Percentiles rank a stretch among this genome's conserved stretches.
Evolutionary conservation across 176 grass and related monocot species (phyloP).

Genomic region (Urochloa ruziziensis): DNA sequence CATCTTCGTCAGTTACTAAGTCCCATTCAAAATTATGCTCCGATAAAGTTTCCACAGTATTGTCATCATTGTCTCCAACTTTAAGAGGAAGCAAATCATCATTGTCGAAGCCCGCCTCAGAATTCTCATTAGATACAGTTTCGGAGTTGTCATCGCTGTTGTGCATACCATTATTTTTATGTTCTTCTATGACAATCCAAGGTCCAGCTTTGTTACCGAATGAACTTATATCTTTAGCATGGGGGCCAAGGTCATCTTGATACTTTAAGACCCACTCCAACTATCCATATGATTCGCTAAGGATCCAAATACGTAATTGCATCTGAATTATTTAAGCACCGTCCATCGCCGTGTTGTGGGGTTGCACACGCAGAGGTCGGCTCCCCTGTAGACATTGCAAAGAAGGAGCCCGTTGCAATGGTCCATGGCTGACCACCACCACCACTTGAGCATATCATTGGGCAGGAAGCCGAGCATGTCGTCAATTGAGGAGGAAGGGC

Average conservation of each 20-base stretch:
- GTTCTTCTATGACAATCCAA: neutral
- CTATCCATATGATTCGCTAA: neutral
- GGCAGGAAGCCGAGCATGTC: neutral
- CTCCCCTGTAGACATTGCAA: neutral
- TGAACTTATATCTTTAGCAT: neutral
- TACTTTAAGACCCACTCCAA: neutral
- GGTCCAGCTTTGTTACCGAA: neutral
- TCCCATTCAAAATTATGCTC: no score
- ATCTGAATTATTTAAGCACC: no score
- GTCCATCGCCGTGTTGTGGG: neutral
- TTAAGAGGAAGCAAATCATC: neutral
- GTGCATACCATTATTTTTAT: neutral
- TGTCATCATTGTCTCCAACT: neutral
- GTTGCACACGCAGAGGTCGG: neutral
- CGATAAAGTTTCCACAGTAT: neutral
- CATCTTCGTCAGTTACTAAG: no score
- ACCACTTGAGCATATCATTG: neutral
- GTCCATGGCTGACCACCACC: neutral
- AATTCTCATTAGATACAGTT: neutral
- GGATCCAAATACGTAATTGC: neutral
- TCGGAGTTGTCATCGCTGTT: no score
- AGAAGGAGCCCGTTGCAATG: conserved; percentile 9
- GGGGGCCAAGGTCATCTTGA: neutral
- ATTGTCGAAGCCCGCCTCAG: neutral
- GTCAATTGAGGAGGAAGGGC: neutral